phyloP scores from a whole-genome alignment of 2,329 filamentous ascomycete species.

The Pseudogymnoascus sp. region DNA sequence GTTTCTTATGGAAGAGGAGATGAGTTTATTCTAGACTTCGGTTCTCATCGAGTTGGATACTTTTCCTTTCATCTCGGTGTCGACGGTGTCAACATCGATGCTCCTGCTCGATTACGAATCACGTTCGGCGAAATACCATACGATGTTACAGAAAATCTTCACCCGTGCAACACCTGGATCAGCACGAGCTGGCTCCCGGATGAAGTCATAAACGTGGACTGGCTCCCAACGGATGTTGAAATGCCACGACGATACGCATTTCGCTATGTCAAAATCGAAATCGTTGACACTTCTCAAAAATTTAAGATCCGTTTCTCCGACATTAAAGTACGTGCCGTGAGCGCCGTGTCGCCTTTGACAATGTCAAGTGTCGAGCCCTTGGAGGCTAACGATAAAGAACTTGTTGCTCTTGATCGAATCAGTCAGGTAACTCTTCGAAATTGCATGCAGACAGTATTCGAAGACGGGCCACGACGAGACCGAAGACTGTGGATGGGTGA shows the following conservation, averaged over 20 bases:
- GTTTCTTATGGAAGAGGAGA: conserved; percentile 24
- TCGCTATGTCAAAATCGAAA: conserved; percentile 29
- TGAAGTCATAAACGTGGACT: conserved; percentile 31
- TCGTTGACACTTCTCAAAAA: conserved; percentile 30
- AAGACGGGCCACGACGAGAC: conserved; percentile 32
- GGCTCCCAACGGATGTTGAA: conserved; percentile 26
- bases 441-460: conserved; percentile 34
- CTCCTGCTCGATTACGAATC: conserved; percentile 29
- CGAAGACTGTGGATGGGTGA: conserved; percentile 33
- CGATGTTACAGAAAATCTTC: conserved; percentile 31
- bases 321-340: conserved; percentile 26
- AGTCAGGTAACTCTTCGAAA: conserved; percentile 30
- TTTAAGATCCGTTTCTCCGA: conserved; percentile 29
- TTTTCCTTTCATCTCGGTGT: conserved; percentile 26
- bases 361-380: conserved; percentile 7
- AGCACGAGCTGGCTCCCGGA: conserved; percentile 33
- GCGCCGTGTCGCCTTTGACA: conserved; percentile 23
- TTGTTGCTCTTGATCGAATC: conserved; percentile 27
- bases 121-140: conserved; percentile 32
- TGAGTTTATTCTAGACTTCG: conserved; percentile 30
- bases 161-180: conserved; percentile 31
- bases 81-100: conserved; percentile 29
- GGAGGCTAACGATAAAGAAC: conserved; percentile 18
- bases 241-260: conserved; percentile 30
- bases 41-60: conserved; percentile 29